Conservation (phyloP, 1,139 yeast genomes). For the Meyerozyma athensensis region DNA sequence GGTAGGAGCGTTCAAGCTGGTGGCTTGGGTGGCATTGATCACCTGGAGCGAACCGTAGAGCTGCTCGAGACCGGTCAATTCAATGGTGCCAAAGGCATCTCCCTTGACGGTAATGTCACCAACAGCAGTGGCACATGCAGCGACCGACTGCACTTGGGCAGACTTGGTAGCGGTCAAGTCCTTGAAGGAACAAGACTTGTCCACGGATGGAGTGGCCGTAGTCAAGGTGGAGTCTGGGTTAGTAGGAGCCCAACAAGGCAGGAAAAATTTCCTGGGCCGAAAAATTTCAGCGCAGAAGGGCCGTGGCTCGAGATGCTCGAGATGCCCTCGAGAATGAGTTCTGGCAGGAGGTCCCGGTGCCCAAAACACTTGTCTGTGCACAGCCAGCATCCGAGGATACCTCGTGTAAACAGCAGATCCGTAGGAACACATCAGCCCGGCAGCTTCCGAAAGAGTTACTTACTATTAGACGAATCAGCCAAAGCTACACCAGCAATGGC, state of each 20-base stretch:
- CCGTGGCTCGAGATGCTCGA: not conserved
- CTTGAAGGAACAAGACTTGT: slow-evolving; percentile 53
- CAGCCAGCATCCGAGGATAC: too few species aligned
- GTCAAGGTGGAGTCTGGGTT: slow-evolving; percentile 44
- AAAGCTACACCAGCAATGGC: slow-evolving; percentile 44
- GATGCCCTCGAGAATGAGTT: not conserved
- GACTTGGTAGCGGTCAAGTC: slow-evolving; percentile 69
- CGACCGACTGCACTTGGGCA: slow-evolving; percentile 66
- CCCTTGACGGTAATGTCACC: slow-evolving; percentile 77
- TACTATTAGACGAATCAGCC: slow-evolving; percentile 44
- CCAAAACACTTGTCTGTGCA: slow-evolving; percentile 4
- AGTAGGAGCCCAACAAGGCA: slow-evolving; percentile 8
- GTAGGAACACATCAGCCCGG: too few species aligned
- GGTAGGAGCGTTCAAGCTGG: slow-evolving; percentile 68
- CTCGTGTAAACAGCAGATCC: too few species aligned
- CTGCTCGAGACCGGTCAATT: slow-evolving; percentile 54
- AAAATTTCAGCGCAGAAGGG: slow-evolving; percentile 3
- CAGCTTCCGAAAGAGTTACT: slow-evolving; percentile 21
- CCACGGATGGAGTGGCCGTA: slow-evolving; percentile 46
- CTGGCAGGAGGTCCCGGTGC: slow-evolving; percentile 3
- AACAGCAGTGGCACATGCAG: slow-evolving; percentile 72
- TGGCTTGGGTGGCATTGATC: slow-evolving; percentile 59
- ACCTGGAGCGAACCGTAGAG: slow-evolving; percentile 72
- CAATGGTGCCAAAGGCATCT: slow-evolving; percentile 49
- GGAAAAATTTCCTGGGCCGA: too few species aligned